Conservation (phyloP, 139 green algal species). For the Zygnema circumcarinatum region DNA sequence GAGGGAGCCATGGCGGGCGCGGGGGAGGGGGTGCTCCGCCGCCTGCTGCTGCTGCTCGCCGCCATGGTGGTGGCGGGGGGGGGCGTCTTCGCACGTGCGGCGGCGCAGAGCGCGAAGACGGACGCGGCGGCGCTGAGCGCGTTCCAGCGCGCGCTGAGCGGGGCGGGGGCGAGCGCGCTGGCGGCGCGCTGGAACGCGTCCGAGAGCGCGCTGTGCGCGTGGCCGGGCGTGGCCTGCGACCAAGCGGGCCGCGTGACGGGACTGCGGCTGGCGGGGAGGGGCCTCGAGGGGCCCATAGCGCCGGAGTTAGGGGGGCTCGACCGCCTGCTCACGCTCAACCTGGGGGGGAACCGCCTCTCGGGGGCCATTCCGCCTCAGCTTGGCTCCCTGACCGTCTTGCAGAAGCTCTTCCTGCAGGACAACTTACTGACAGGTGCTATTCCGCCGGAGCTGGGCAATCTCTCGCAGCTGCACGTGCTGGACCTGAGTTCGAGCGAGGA, state of each 20-base stretch:
- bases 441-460: slow-evolving; percentile 34
- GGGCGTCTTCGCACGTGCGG: background rate
- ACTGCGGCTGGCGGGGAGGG: background rate
- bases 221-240: background rate
- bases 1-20: too few species aligned
- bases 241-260: background rate
- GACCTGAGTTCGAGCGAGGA: background rate
- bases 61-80: background rate
- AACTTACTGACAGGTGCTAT: slow-evolving; percentile 26
- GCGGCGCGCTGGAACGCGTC: background rate
- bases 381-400: background rate
- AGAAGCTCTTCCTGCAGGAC: slow-evolving; percentile 6
- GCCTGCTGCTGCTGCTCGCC: background rate
- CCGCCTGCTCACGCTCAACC: background rate
- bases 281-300: background rate
- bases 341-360: slow-evolving; percentile 18
- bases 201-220: background rate
- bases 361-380: slow-evolving; percentile 22
- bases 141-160: background rate
- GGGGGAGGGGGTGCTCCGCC: background rate
- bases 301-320: background rate
- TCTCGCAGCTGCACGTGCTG: background rate
- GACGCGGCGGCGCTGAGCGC: background rate
- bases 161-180: background rate
- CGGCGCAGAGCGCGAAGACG: background rate